Conservation (phyloP, 257 asterid species). For the Phtheirospermum japonicum region DNA sequence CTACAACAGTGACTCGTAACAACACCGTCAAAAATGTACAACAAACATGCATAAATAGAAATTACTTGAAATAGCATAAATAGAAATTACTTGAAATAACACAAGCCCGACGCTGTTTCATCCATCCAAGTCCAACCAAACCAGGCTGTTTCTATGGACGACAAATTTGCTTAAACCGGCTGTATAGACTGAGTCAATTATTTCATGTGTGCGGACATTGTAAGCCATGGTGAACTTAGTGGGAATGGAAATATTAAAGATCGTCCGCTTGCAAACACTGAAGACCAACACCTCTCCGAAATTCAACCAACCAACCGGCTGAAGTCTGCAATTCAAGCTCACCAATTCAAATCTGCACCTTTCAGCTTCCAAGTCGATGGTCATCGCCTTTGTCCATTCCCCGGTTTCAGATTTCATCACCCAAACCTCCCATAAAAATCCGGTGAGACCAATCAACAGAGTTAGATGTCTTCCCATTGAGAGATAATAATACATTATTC, state of each 20-base stretch:
- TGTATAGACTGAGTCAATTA: neutral
- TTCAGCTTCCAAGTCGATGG: constrained; percentile 5
- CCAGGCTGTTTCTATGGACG: neutral
- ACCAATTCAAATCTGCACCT: neutral
- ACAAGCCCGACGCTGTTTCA: no score
- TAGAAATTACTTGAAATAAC: no score
- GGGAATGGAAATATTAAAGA: neutral
- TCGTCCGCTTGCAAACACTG: neutral
- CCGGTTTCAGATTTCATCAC: constrained; percentile 20
- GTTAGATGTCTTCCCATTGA: constrained; percentile 8
- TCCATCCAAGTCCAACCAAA: neutral
- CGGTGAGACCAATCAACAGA: neutral
- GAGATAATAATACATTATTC: neutral
- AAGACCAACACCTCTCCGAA: neutral
- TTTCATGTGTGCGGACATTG: neutral
- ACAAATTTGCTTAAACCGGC: neutral
- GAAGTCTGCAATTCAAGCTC: neutral
- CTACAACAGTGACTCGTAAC: no score
- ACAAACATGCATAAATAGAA: no score
- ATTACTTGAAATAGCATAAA: no score
- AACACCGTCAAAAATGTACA: no score
- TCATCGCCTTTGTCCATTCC: constrained; percentile 11
- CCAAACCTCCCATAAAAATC: constrained; percentile 7
- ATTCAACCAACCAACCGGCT: constrained; percentile 1
- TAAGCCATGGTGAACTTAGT: neutral